Base-by-base conservation (phyloP, 345 rosid species). In the Hirschfeldia incana region DNA sequence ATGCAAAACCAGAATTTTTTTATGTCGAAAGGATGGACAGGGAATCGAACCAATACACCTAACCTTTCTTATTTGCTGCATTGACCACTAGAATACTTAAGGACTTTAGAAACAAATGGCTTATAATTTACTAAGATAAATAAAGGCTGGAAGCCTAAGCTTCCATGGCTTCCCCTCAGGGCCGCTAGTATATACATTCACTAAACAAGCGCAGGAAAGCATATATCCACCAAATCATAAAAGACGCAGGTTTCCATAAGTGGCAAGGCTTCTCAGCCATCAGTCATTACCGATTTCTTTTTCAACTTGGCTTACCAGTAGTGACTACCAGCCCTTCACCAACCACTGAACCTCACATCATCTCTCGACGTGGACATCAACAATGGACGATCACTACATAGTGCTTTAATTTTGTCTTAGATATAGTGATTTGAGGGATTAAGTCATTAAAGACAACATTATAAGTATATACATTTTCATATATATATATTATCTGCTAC, bases 221-320 rank as follows among this genome's bases (percentile, higher is more conserved):
- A 21, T 39, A 42, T 61, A 32, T 32, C 61, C 44, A 62, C 17
- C 37, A 65, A 34, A 66, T 53, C 28, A 74, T 26, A 53, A 34
- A 26, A 49, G 4, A 13, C 37, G 11, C 2, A 55, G 57, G 72
- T 75, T 75, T 75, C 66, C 32, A 42, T 68, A 68, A 59, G 79
- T 59, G 79, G 61, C 46, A 39, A 59, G 59, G 15, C 60, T 34
- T 16, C 16, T 64, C 44, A 64, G 68, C 68, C 46, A 62, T 34
- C 55, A 65, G 53, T 65, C 53, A 53, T 76, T 73, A 68, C 33
- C 61, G 17, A 10, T 44, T 68, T 15, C 61, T 39, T 76, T 59
- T 59, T 21, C 79, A 68, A 76, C 79, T 76, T 76, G 60, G 67
- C 61, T 59, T 66, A 55, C 58, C 37, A 29, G 65, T 36, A 33